Evolutionary conservation across 163 green algal genomes (phyloP).

Genomic region (Botryococcus braunii): DNA sequence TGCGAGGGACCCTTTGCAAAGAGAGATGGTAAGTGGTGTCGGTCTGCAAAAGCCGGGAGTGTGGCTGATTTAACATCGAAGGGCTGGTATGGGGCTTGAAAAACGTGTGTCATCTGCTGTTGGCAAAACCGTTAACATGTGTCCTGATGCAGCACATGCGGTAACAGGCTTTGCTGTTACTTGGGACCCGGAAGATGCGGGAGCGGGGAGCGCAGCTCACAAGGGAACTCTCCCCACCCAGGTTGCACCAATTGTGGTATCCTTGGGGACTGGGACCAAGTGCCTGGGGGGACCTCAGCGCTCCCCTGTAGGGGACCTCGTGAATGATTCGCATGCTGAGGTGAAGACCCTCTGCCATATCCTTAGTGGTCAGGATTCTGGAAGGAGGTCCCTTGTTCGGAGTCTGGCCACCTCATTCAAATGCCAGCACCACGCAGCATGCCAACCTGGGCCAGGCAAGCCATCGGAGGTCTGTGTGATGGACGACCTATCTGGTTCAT

Average conservation of each 20-base stretch:
- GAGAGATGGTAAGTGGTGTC: no score
- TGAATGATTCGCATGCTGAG: constrained; percentile 81
- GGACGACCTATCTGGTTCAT: no score
- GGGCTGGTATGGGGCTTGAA: neutral
- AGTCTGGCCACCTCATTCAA: no score
- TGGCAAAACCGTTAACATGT: constrained; percentile 7
- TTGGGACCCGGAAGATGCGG: neutral
- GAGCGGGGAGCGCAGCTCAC: neutral
- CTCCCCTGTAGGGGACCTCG: constrained; percentile 24
- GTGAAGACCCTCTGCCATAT: no score
- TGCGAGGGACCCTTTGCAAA: no score
- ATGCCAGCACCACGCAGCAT: no score
- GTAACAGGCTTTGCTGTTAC: neutral
- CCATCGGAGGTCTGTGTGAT: no score
- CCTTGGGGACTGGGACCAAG: constrained; percentile 74
- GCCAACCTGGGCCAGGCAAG: no score
- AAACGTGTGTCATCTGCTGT: constrained; percentile 17
- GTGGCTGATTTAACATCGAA: no score
- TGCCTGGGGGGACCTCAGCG: constrained; percentile 44
- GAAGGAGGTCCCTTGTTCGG: no score
- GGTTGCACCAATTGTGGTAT: constrained; percentile 22
- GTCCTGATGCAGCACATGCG: neutral
- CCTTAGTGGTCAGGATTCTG: no score
- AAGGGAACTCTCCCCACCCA: neutral
- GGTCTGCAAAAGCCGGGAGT: no score